Evolutionary conservation across 192 early-diverging fungal genomes (phyloP), one percentile per base, ranked within the genome.

Genomic region (Umbelopsis ramanniana): DNA sequence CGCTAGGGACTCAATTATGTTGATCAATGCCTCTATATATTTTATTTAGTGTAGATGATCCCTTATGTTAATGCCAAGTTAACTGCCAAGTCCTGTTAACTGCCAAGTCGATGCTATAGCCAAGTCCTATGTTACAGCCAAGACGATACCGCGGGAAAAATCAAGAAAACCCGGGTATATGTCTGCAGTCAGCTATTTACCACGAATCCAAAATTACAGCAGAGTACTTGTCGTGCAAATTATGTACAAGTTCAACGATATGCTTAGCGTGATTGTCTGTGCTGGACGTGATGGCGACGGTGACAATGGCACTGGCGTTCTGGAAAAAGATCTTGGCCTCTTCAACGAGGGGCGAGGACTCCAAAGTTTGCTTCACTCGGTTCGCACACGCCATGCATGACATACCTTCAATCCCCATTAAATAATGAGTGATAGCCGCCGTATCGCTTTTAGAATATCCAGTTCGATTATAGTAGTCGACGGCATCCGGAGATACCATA

Each of bases 381-480:
- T 79, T 88, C 0, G 85, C 86, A 69, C 86, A 88, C 2, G 83
- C 83, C 53, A 80, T 74, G 47, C 86, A 88, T 2, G 74, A 74
- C 50, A 88, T 79, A 12, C 86, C 86, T 2, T 86, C 68, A 6
- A 87, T 69, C 6, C 67, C 22, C 2, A 82, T 29, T n/a, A 75
- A 74, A 50, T 81, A 79, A 29, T 47, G 40, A 10, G 40, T 67
- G n/a, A 19, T 69, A 4, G 40, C 23, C 9, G 22, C 12, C 6
- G 54, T 21, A 23, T 35, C 12, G 6, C 21, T 38, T 40, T 29
- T 22, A 19, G 22, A 54, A 35, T 45, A 35, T 29, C 66, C 52
- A 48, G 53, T 6, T 37, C 45, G 74, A 66, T 72, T 69, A 47
- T 48, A 9, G 26, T 52, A 8, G 2, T 79, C 52, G 3, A 83